phyloP scores from a whole-genome alignment of 2,329 filamentous ascomycete species.

The Fusarium drepaniforme region DNA sequence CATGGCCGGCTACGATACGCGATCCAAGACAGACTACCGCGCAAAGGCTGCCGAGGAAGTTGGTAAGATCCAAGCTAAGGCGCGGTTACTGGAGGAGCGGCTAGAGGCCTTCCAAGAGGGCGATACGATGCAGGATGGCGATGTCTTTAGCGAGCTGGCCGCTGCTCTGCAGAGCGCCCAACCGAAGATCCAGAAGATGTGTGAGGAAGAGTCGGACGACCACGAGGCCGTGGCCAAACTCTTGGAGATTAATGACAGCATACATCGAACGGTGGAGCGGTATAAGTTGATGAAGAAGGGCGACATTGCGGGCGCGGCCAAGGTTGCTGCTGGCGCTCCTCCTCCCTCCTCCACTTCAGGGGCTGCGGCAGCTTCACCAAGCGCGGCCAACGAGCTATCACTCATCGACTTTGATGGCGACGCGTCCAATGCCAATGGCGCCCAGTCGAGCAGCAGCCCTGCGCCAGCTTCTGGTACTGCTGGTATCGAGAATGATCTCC shows the following conservation, averaged over 20 bases:
- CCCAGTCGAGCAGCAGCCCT: constrained; percentile 45
- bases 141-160: constrained; percentile 86
- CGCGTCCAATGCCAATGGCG: constrained; percentile 65
- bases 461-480: constrained; percentile 61
- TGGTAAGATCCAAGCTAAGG: constrained; percentile 94
- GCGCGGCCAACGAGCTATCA: constrained; percentile 79
- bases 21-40: constrained; percentile 96
- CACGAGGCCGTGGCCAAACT: constrained; percentile 95
- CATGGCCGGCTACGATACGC: constrained; percentile 97
- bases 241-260: constrained; percentile 98
- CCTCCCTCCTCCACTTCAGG: constrained; percentile 61
- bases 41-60: constrained; percentile 98
- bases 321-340: constrained; percentile 83
- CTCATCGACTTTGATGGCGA: constrained; percentile 90
- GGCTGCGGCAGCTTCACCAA: constrained; percentile 69
- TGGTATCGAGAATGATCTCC: constrained; percentile 88
- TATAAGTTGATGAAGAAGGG: constrained; percentile 98
- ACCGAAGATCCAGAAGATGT: constrained; percentile 99
- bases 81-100: constrained; percentile 90
- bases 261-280: constrained; percentile 94
- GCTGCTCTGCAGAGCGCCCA: constrained; percentile 92
- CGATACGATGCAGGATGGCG: constrained; percentile 78
- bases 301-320: constrained; percentile 85
- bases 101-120: constrained; percentile 86
- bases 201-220: constrained; percentile 97